phyloP scores from a whole-genome alignment of 2,329 filamentous ascomycete genomes.

The Aspergillus flavus region DNA sequence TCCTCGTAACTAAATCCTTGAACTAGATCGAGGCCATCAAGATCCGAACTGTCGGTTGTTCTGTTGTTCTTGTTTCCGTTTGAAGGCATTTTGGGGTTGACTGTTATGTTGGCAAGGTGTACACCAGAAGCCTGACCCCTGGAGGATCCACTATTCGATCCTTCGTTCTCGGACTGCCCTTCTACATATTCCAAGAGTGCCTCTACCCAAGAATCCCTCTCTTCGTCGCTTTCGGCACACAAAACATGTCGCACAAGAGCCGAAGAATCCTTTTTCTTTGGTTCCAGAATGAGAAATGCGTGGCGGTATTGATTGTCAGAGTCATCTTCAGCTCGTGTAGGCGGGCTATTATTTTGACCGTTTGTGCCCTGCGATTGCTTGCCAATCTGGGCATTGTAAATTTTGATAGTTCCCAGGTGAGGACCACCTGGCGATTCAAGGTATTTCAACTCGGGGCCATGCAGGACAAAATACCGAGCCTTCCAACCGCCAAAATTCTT shows the following conservation, averaged over 20 bases:
- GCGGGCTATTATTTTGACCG: conserved; percentile 61
- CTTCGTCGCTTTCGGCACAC: conserved; percentile 90
- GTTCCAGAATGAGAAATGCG: conserved; percentile 91
- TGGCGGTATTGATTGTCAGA: conserved; percentile 93
- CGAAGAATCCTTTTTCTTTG: conserved; percentile 91
- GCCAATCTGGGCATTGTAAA: conserved; percentile 87
- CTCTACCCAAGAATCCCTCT: conserved; percentile 93
- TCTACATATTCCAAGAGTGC: conserved; percentile 88
- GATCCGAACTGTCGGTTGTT: conserved; percentile 44
- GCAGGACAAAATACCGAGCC: conserved; percentile 71
- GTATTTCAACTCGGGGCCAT: conserved; percentile 77
- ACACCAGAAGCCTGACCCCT: conserved; percentile 25
- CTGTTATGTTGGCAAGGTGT: conserved; percentile 17
- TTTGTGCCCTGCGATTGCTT: conserved; percentile 74
- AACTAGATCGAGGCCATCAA: conserved; percentile 37
- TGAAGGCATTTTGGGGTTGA: conserved; percentile 29
- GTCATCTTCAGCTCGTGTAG: conserved; percentile 68
- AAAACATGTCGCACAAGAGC: conserved; percentile 90
- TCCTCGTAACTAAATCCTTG: conserved; percentile 60
- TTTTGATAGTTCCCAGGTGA: conserved; percentile 90
- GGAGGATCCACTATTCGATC: conserved; percentile 19
- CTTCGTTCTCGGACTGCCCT: conserved; percentile 36
- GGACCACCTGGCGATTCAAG: conserved; percentile 89
- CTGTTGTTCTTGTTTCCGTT: conserved; percentile 31
- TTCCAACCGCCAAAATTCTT: conserved; percentile 99